Evolutionary conservation across 331 rosid species (phyloP).

Genomic region (Acacia concinna): DNA sequence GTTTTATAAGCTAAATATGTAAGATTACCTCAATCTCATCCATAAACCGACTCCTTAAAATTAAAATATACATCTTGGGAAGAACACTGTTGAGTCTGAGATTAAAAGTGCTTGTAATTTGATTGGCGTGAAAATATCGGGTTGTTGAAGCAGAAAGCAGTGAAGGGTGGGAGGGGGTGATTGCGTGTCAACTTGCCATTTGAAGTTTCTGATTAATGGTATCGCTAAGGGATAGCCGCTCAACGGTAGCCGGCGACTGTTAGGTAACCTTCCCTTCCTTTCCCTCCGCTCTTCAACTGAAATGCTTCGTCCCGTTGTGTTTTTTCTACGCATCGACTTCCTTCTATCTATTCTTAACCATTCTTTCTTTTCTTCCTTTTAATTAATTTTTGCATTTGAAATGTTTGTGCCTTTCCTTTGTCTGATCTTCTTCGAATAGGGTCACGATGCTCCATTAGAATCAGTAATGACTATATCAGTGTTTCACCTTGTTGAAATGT

Average conservation of each 20-base stretch:
- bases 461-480: neutral
- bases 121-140: neutral
- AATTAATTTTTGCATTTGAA: neutral
- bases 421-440: neutral
- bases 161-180: neutral
- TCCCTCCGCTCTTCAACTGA: neutral
- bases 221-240: constrained; percentile 34
- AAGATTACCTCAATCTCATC: neutral
- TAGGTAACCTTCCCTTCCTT: neutral
- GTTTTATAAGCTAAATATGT: neutral
- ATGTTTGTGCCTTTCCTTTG: neutral
- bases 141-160: neutral
- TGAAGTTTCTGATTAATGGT: constrained; percentile 38
- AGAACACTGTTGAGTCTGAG: neutral
- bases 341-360: neutral
- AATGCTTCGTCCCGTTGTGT: neutral
- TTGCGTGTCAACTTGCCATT: constrained; percentile 54
- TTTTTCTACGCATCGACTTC: neutral
- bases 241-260: neutral
- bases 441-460: neutral
- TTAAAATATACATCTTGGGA: too few relatives aligned
- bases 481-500: neutral
- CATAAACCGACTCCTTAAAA: neutral
- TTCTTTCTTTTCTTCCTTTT: neutral
- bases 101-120: neutral